Conservation (phyloP, 2,329 filamentous ascomycete species). For the Pyricularia grisea region DNA sequence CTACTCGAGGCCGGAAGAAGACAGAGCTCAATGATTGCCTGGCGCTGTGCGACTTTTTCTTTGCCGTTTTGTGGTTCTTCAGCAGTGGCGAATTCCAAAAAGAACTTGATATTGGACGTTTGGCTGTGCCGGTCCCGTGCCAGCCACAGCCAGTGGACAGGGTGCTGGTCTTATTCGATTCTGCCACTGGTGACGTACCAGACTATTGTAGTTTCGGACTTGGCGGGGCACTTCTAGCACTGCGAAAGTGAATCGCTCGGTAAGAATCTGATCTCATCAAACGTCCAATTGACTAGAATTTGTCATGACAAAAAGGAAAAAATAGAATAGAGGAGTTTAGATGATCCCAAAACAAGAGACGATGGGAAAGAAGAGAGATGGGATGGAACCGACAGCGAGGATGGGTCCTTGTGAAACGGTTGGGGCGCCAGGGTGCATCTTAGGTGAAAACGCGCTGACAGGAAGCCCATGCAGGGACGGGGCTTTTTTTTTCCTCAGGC, state of each 20-base stretch:
- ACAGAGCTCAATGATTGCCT: neutral
- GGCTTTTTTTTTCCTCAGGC: neutral
- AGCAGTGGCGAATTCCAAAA: neutral
- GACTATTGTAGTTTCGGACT: neutral
- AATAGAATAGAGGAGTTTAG: neutral
- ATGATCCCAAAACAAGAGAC: neutral
- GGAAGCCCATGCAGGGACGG: neutral
- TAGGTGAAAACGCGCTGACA: neutral
- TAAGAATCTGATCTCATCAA: neutral
- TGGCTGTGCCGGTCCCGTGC: neutral
- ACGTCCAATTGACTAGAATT: neutral
- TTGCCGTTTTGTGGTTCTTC: neutral
- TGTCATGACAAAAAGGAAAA: neutral
- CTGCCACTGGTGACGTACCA: neutral
- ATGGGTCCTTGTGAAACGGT: constrained; percentile 1
- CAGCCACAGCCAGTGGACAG: neutral
- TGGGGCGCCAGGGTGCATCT: neutral
- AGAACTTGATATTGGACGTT: neutral
- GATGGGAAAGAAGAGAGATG: neutral
- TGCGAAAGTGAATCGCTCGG: neutral
- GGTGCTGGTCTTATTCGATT: neutral
- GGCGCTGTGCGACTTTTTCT: neutral
- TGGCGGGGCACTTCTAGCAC: neutral
- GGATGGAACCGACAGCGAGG: neutral
- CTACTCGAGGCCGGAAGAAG: neutral